Evolutionary conservation across 1,139 yeast genomes (phyloP).

Genomic region (Zygoascus meyerae): DNA sequence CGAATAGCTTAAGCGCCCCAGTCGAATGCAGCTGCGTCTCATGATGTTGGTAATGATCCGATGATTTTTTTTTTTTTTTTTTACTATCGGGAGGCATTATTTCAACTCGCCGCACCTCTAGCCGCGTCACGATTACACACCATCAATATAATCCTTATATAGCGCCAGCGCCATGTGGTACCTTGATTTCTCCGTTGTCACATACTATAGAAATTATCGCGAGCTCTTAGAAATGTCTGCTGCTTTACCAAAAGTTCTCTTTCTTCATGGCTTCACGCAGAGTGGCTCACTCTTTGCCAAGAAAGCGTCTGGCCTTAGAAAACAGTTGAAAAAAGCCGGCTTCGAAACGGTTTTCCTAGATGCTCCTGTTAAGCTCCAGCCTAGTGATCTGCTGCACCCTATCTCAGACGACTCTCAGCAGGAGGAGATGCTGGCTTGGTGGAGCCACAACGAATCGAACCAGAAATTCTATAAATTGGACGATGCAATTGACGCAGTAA

Average conservation of each 20-base stretch:
- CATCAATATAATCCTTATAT: background rate
- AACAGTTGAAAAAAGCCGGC: conserved; percentile 58
- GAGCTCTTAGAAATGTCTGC: conserved; percentile 13
- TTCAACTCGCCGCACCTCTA: too few relatives aligned
- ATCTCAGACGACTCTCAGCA: conserved; percentile 32
- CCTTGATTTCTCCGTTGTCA: too few relatives aligned
- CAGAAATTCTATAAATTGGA: conserved; percentile 37
- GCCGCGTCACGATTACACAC: background rate
- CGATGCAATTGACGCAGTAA: conserved; percentile 48
- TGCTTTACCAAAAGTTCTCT: conserved; percentile 34
- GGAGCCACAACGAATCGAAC: conserved; percentile 39
- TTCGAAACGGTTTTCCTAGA: conserved; percentile 71
- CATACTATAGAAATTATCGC: too few relatives aligned
- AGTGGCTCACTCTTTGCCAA: conserved; percentile 69
- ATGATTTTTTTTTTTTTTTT: too few relatives aligned
- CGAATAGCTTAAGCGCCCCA: conserved; percentile 1
- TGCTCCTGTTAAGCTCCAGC: conserved; percentile 62
- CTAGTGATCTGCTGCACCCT: conserved; percentile 66
- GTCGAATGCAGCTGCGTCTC: too few relatives aligned
- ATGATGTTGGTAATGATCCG: too few relatives aligned
- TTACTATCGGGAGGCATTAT: too few relatives aligned
- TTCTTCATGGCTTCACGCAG: conserved; percentile 54
- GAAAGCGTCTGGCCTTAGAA: conserved; percentile 74
- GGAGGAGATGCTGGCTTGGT: conserved; percentile 42
- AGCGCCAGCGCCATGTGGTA: background rate